Evolutionary conservation across 495 filamentous ascomycete species (phyloP), one percentile per base, ranked within the genome.

Genomic region (Penicillium lividum): DNA sequence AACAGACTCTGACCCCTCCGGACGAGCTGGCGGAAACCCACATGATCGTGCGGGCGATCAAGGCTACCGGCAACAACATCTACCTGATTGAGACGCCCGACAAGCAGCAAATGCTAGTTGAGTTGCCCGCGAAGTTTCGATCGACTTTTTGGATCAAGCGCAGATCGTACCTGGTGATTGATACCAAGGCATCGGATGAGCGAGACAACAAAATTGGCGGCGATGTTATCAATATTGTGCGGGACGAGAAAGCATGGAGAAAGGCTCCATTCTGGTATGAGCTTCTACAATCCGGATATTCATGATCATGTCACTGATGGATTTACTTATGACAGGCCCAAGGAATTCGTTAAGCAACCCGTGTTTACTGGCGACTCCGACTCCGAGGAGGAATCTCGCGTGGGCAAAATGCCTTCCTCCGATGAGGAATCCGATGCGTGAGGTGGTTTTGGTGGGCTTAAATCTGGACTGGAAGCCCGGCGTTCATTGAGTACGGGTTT

Each of bases 221-320:
- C 15, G 90, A 96, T 73, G 96, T 98, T 67, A 80, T 95, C 64
- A 97, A 97, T 68, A 85, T 98, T 10, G 92, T 98, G 40, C 77
- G 89, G 48, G 89, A 96, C 67, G 94, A 97, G 76, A 94, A 89
- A 76, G 78, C 78, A 34, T 98, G 94, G 94, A 85, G 93, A 59
- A 95, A 93, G 74, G 84, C 88, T 74, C 66, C 76, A n/a, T 98
- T 92, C 67, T 98, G 94, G 94, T 95, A 65, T 64, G 82, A 75
- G 7, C 61, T 42, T 47, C 36, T 42, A 11, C 6, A 25, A 7
- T 11, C 6, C 29, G 38, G 45, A 11, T 11, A 52, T 29, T 16
- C n/a, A 16, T 43, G 54, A 53, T 11, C 27, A 74, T 46, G 16
- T 8, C 55, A 27, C 52, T 63, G 59, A 61, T 48, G 29, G n/a